Evolutionary conservation across 495 filamentous ascomycete species (phyloP), one percentile per base, ranked within the genome.

Genomic region (Glarea lozoyensis): DNA sequence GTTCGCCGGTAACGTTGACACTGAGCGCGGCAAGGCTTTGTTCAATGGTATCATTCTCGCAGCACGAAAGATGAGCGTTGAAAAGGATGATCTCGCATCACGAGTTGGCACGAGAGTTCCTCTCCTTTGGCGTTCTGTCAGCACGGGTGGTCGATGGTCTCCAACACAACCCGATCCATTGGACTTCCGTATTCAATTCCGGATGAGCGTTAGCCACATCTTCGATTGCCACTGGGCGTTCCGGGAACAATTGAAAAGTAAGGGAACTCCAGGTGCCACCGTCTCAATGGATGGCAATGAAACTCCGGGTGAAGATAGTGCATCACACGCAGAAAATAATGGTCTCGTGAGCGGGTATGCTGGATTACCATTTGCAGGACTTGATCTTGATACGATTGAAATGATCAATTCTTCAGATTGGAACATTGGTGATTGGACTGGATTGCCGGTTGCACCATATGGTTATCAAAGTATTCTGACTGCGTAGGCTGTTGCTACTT

Each of bases 171-270:
- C 88, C 54, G 80, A 84, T 67, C 76, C 68, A 21, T 57, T 94
- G 36, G 76, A 86, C 59, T 66, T 94, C 12, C 86, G 83, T 57
- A 82, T 93, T 11, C 76, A 83, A 40, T 88, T 83, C 54, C 73
- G 88, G 6, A 88, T 89, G 75, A 89, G 85, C 59, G 85, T 92
- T 79, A 88, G 83, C 48, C 69, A 90, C 7, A 81, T 92, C 2
- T 90, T 79, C 57, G 88, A 94, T 62, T 86, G 82, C 10, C 84
- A 90, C 17, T 93, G 86, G 86, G 79, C 85, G 41, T 94, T 87
- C 87, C 73, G 86, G 40, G 85, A 89, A 2, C 24, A 4, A 13
- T 2, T 31, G 10, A 3, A 17, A 21, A 31, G 32, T 31, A 17
- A 3, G 39, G 10, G 31, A n/a, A n/a, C n/a, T n/a, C n/a, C n/a